Evolutionary conservation across 108 stramenopile genomes (phyloP).

Genomic region (Chaetoceros muelleri): DNA sequence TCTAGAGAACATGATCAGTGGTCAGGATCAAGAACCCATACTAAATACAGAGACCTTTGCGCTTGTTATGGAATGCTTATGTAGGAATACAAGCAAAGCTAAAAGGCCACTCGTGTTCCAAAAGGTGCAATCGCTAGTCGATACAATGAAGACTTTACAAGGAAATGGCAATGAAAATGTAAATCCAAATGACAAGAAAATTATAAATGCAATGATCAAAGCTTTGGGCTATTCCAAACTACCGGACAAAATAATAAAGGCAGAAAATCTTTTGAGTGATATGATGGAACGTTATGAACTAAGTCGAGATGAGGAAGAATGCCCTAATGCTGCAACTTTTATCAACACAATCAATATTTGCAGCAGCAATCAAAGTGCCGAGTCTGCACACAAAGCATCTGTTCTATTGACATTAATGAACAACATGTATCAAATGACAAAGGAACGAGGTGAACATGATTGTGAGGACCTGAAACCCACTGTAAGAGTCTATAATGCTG

Average conservation of each 20-base stretch:
- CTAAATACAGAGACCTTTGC: neutral
- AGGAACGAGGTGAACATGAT: conserved; percentile 1
- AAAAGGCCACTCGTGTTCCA: neutral
- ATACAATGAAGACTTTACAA: neutral
- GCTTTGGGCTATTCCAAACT: conserved; percentile 11
- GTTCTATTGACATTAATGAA: conserved; percentile 22
- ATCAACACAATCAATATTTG: conserved; percentile 32
- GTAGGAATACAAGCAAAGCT: neutral
- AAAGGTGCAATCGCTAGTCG: neutral
- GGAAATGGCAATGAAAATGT: neutral
- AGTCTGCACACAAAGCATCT: conserved; percentile 7
- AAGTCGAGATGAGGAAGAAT: neutral
- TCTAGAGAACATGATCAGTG: neutral
- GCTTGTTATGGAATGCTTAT: neutral
- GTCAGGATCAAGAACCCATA: no score
- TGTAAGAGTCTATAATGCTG: conserved; percentile 31
- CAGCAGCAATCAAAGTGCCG: neutral
- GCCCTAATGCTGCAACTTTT: conserved; percentile 29
- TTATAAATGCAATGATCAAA: conserved; percentile 11
- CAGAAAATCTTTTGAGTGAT: conserved; percentile 15
- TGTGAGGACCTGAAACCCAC: conserved; percentile 18
- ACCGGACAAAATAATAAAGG: conserved; percentile 12
- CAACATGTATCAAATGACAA: conserved; percentile 6
- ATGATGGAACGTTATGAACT: conserved; percentile 7
- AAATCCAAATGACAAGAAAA: neutral